phyloP scores from a whole-genome alignment of 2,329 filamentous ascomycete genomes.

The Aspergillus bombycis region DNA sequence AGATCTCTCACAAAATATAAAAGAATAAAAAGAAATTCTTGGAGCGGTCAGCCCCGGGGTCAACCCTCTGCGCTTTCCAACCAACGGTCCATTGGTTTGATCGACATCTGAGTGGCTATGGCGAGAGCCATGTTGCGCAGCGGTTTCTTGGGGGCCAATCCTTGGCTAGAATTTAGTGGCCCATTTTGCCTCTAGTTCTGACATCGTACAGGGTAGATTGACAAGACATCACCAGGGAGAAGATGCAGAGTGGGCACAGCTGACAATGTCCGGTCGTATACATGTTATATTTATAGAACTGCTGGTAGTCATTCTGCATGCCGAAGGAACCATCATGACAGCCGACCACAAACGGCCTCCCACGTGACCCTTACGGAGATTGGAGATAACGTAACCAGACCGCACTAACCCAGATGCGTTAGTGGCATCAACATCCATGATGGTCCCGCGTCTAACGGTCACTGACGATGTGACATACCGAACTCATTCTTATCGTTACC shows the following conservation, averaged over 20 bases:
- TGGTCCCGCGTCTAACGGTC: neutral
- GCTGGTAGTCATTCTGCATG: neutral
- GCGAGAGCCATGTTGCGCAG: neutral
- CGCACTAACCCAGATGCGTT: conserved; percentile 3
- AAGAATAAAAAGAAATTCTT: neutral
- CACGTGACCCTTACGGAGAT: conserved; percentile 13
- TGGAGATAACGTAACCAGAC: conserved; percentile 1
- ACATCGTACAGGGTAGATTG: neutral
- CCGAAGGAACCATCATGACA: neutral
- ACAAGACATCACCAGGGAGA: neutral
- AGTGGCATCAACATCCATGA: neutral
- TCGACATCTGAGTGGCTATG: conserved; percentile 2
- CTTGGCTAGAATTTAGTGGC: neutral
- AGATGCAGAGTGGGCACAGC: neutral
- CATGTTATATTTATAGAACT: neutral
- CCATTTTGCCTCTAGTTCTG: neutral
- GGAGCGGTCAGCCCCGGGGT: neutral
- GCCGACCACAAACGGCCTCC: neutral
- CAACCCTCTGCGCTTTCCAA: neutral
- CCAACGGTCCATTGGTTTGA: neutral
- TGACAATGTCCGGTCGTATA: too few relatives aligned
- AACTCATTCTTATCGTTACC: neutral
- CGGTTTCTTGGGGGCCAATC: conserved; percentile 5
- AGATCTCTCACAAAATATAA: neutral
- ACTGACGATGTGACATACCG: neutral